Percentiles rank a stretch among this genome's conserved stretches.
phyloP scores from a whole-genome alignment of 2,329 filamentous ascomycete genomes.

The Colletotrichum australisinense region DNA sequence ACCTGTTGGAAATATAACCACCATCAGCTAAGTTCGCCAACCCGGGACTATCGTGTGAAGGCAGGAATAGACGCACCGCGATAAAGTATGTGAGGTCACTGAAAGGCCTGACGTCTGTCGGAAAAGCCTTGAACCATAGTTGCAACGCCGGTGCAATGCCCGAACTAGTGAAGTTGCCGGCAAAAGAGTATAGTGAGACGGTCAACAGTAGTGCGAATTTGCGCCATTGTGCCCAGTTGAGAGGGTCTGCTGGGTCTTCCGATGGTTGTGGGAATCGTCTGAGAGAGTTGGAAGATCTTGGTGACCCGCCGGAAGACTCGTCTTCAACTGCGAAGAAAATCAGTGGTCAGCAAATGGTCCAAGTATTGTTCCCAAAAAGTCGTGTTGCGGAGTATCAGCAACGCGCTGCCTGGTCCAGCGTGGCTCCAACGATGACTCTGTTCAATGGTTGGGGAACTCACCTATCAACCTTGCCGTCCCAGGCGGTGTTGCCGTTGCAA shows the following conservation, averaged over 20 bases:
- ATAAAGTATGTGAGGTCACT: constrained; percentile 45
- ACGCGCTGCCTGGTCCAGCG: not conserved
- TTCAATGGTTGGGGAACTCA: constrained; percentile 2
- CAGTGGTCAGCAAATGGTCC: not conserved
- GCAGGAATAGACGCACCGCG: constrained; percentile 39
- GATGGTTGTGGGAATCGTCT: constrained; percentile 40
- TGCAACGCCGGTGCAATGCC: constrained; percentile 47
- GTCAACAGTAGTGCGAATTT: constrained; percentile 44
- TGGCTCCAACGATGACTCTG: not conserved
- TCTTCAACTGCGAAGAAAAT: not conserved
- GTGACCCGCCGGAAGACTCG: constrained; percentile 6
- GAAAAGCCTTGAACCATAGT: constrained; percentile 46
- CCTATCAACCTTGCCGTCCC: constrained; percentile 39
- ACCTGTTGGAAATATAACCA: constrained; percentile 38
- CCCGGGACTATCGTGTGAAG: not conserved
- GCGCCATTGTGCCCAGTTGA: constrained; percentile 48
- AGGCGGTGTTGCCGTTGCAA: constrained; percentile 35
- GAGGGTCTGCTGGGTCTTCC: constrained; percentile 48
- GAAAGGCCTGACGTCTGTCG: constrained; percentile 38
- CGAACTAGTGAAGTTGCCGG: constrained; percentile 46
- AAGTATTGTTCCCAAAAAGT: too few species aligned
- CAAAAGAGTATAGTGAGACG: constrained; percentile 47
- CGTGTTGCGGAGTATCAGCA: too few species aligned
- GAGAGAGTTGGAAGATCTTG: constrained; percentile 22
- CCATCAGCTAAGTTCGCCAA: not conserved